Conservation (phyloP, 495 filamentous ascomycete species). For the Annulohypoxylon nitens region DNA sequence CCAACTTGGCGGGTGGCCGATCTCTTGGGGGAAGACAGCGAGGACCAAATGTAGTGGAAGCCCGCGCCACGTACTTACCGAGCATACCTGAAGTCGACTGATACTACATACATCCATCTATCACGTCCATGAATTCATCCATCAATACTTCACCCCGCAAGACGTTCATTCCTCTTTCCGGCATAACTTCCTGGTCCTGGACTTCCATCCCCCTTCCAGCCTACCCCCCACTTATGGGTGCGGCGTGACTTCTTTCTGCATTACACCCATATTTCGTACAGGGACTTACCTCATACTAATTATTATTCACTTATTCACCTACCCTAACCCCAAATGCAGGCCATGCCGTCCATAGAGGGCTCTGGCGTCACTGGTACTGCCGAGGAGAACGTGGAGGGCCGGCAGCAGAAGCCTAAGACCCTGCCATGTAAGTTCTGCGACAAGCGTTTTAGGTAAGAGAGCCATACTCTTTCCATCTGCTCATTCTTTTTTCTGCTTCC, state of each 20-base stretch:
- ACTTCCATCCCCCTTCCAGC: conserved; percentile 50
- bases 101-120: conserved; percentile 45
- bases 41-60: conserved; percentile 42
- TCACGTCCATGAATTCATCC: conserved; percentile 54
- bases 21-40: conserved; percentile 35
- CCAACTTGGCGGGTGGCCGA: conserved; percentile 41
- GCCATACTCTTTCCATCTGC: conserved; percentile 46
- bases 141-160: conserved; percentile 53
- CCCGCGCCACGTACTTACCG: conserved; percentile 48
- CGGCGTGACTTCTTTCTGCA: conserved; percentile 56
- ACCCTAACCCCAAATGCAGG: conserved; percentile 57
- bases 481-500: conserved; percentile 56
- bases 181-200: conserved; percentile 52
- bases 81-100: conserved; percentile 48
- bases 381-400: conserved; percentile 62
- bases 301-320: conserved; percentile 41
- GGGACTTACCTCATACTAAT: conserved; percentile 59
- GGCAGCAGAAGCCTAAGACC: conserved; percentile 67
- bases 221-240: conserved; percentile 52
- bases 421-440: conserved; percentile 68
- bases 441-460: conserved; percentile 67
- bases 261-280: conserved; percentile 54
- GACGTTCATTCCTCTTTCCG: conserved; percentile 54
- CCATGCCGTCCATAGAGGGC: conserved; percentile 64
- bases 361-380: conserved; percentile 55